These are phyloP conservation scores for Peniophora sp. DNA, from an alignment of 1,284 basidiomycete species.

Conservation along the genomic window DNA sequence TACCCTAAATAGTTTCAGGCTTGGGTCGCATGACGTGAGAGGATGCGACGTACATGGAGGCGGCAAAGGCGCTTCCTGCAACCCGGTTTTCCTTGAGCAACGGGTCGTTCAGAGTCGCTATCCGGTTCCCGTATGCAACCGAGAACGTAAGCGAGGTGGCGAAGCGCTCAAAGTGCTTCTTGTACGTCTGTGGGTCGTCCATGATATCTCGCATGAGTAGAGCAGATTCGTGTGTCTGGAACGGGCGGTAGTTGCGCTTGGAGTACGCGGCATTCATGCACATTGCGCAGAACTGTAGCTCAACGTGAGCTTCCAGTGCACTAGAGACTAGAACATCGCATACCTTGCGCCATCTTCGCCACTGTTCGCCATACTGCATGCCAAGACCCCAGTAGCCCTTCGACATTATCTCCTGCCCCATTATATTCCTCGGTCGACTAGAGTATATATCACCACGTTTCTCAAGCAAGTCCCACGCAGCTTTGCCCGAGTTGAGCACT, in stretches of 20 bases:
- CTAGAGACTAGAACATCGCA: background rate
- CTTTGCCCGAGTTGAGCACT: conserved; percentile 2
- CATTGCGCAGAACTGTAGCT: background rate
- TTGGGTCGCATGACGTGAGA: background rate
- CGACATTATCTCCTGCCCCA: conserved; percentile 1
- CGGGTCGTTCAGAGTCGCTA: background rate
- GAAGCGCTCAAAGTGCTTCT: background rate
- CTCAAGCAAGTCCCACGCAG: conserved; percentile 4
- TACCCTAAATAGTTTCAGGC: background rate
- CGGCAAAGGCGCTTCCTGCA: background rate
- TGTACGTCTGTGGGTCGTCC: background rate
- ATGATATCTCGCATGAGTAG: background rate
- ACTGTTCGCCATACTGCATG: background rate
- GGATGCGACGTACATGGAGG: background rate
- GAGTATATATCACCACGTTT: conserved; percentile 5
- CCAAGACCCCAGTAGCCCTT: background rate
- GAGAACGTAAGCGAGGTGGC: conserved; percentile 5
- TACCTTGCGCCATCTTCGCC: conserved; percentile 1
- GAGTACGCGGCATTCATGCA: background rate
- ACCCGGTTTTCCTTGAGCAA: conserved; percentile 2
- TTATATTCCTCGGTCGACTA: background rate
- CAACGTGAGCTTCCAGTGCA: background rate
- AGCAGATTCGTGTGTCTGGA: background rate
- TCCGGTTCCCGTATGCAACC: conserved; percentile 3
- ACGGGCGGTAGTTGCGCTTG: background rate